Conservation (phyloP, 2,329 filamentous ascomycete species). For the Xylaria multiplex region DNA sequence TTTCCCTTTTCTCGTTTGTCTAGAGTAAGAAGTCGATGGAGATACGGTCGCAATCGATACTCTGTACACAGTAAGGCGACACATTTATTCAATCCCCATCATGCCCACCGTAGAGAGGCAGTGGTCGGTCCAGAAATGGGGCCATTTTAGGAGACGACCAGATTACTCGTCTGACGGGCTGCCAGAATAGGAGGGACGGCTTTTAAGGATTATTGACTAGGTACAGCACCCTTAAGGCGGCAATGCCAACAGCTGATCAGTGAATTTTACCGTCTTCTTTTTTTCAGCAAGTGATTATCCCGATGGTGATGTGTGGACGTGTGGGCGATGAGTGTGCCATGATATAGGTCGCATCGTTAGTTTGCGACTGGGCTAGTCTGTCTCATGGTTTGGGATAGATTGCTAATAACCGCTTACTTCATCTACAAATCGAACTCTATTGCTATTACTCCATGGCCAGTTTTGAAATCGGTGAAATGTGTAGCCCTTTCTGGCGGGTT, state of each 20-base stretch:
- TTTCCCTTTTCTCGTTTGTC: constrained; percentile 37
- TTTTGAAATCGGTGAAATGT: background rate
- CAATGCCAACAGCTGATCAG: constrained; percentile 25
- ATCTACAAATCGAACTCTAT: background rate
- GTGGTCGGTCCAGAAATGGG: constrained; percentile 18
- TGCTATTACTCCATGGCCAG: background rate
- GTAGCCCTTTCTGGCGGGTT: background rate
- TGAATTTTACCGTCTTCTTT: constrained; percentile 9
- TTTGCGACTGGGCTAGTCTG: background rate
- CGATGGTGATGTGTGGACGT: background rate
- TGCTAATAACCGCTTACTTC: too few relatives aligned
- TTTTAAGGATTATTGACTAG: constrained; percentile 15
- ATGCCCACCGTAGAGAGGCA: constrained; percentile 11
- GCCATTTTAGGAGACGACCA: constrained; percentile 16
- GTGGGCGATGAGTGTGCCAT: background rate
- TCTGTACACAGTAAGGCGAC: constrained; percentile 23
- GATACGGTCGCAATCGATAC: constrained; percentile 15
- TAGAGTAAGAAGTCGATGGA: constrained; percentile 30
- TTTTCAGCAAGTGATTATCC: background rate
- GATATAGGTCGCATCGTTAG: background rate
- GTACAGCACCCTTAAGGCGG: constrained; percentile 12
- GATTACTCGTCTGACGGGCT: constrained; percentile 16
- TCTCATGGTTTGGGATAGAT: background rate
- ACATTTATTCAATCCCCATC: constrained; percentile 14
- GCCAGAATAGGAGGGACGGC: constrained; percentile 8